Base-by-base conservation (phyloP, 371 early-diverging fungal species). In the Fennellomyces sp. region DNA sequence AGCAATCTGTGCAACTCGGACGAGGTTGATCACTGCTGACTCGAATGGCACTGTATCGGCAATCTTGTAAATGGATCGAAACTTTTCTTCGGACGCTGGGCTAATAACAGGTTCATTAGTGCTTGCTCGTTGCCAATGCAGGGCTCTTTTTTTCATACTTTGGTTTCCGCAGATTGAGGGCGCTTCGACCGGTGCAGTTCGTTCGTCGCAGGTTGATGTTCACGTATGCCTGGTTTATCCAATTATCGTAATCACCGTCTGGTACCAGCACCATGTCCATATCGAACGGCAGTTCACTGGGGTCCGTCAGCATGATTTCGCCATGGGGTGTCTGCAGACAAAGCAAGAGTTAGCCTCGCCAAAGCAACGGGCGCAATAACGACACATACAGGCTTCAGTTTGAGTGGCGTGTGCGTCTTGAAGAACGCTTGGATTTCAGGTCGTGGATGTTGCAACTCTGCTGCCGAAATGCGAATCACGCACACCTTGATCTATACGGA, bases 1-100 rank as follows among this genome's bases (percentile, higher is more conserved):
- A 3, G 85, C 73, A 7, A 72, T 77, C 51, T 88, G 88, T 0
- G 83, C 86, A 10, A 83, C 42, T 0, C 51, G 67, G 6, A 85
- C 86, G 1, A 88, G 60, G 28, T 80, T 77, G 19, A 86, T 74
- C 1, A 88, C 87, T 1, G 86, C 84, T 29, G 69, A 73, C 39
- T 82, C 74, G 58, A 88, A 85, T 7, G 78, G 60, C 1, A 79
- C 78, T 7, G 75, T 52, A 50, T 84, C 86, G 1, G 85, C 82
- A 36, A 86, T 83, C 41, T 75, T 80, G 66, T 85, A 88, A 11
- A 86, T 60, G 2, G 85, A 81, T 50, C 84, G 69, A 66, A 88
- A 88, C 52, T 86, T 85, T 47, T 86, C 86, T 61, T 85, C 82
- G 19, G 85, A 85, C 0, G 85, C 85, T 27, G 85, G 83, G 53